A percentile compares a stretch with the other conserved stretches of the same genome.
Conservation (phyloP, 1,284 basidiomycete genomes). For the Naganishia sp. region DNA sequence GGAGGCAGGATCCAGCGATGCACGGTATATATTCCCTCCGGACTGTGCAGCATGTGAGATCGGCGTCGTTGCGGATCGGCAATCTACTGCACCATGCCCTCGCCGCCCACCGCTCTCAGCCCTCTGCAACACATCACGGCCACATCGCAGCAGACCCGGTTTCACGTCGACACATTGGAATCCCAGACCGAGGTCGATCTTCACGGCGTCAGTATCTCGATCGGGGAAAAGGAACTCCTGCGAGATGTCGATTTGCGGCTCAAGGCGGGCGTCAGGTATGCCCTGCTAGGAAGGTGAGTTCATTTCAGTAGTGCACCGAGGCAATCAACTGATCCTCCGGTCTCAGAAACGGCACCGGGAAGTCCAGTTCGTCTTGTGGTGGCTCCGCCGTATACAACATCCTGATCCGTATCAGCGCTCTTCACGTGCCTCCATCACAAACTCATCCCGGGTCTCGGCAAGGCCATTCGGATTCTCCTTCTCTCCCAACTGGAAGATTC, state of each 20-base stretch:
- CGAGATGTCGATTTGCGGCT: constrained; percentile 60
- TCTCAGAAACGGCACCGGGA: too few relatives aligned
- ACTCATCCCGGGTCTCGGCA: constrained; percentile 60
- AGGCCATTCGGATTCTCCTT: constrained; percentile 60
- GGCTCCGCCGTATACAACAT: constrained; percentile 25
- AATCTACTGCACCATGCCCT: too few relatives aligned
- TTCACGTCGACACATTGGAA: constrained; percentile 57
- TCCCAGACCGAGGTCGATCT: constrained; percentile 59
- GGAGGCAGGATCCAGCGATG: too few relatives aligned
- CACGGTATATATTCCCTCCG: too few relatives aligned
- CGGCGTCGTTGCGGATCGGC: too few relatives aligned
- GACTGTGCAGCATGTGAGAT: too few relatives aligned
- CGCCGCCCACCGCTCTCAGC: background rate
- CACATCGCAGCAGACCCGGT: constrained; percentile 56
- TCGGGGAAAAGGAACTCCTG: constrained; percentile 60
- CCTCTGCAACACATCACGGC: constrained; percentile 37
- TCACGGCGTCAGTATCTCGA: constrained; percentile 56
- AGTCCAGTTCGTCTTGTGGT: too few relatives aligned
- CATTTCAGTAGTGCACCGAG: constrained; percentile 43
- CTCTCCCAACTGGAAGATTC: constrained; percentile 60
- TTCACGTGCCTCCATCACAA: constrained; percentile 56
- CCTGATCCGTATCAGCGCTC: constrained; percentile 42
- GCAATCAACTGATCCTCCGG: too few relatives aligned
- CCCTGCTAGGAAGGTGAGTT: constrained; percentile 56
- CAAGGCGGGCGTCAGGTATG: constrained; percentile 60